Evolutionary conservation across 1,284 basidiomycete species (phyloP), one percentile per base, ranked within the genome.

Genomic region (Sphagnurus paluster): DNA sequence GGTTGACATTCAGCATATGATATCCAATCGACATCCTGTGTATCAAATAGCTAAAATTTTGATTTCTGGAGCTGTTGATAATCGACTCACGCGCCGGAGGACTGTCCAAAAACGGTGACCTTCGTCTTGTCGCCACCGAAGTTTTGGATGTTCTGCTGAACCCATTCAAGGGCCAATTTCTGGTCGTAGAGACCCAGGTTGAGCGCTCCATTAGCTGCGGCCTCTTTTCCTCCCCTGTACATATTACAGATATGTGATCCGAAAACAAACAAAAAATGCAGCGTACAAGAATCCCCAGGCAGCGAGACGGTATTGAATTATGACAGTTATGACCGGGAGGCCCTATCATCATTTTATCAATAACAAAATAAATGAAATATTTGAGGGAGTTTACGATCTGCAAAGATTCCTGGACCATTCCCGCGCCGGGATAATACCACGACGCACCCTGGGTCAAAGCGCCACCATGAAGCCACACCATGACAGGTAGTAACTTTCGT

Each of bases 171-270:
- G 1, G 65, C 69, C 1, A 53, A 44, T 17, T 63, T 55, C 39
- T 70, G 65, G 39, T 72, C 70, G 24, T 60, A 62, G 11, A 70
- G 56, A 8, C 69, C 70, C 20, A 71, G 56, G 46, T 72, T 71
- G 4, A 70, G 55, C 0, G 59, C 61, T 2, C 55, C 62, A 10
- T 58, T 56, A 2, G 49, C 40, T 2, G 50, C 52, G 8, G 68
- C 67, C 48, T 69, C 68, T 1, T 48, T 45, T 7, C 68, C 69
- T 48, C 55, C 55, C 6, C 47, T 50, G 33, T 60, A 54, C 11
- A 61, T 56, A 40, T 63, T 60, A 54, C 11, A 61, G 57, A 40
- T 63, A 23, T n/a, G 39, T 33, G 11, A 46, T 14, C 10, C 10
- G 20, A 23, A 19, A 11, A 36, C 6, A 40, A 21, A 35, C 25